These are phyloP conservation scores for Musa troglodytarum DNA, from an alignment of 176 grass and related monocot species.

Conservation along the genomic window DNA sequence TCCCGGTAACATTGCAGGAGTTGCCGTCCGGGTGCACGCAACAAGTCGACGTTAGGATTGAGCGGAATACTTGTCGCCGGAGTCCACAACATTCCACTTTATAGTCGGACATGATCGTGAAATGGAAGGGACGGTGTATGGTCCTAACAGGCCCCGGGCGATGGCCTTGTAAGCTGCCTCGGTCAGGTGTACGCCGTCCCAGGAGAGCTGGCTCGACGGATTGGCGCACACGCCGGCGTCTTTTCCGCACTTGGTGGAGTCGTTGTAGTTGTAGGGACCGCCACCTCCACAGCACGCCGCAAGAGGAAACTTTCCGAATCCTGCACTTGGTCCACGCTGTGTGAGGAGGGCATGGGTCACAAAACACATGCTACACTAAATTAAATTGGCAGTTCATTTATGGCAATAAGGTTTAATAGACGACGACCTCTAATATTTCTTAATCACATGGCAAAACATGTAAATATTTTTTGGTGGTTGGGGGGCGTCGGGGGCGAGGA, in stretches of 20 bases:
- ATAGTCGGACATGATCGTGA: not conserved
- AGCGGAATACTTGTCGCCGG: too few species aligned
- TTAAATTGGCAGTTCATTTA: too few species aligned
- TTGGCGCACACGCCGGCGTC: not conserved
- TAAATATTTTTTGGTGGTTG: too few species aligned
- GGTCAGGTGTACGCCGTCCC: conserved; percentile 3
- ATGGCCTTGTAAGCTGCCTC: not conserved
- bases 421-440: too few species aligned
- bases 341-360: not conserved
- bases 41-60: too few species aligned
- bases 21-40: too few species aligned
- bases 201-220: not conserved
- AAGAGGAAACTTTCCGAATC: conserved; percentile 41
- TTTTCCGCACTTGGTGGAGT: not conserved
- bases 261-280: conserved; percentile 27
- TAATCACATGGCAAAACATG: too few species aligned
- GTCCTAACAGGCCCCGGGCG: not conserved
- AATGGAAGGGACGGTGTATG: not conserved
- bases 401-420: too few species aligned
- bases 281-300: conserved; percentile 56
- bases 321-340: conserved; percentile 21
- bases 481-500: too few species aligned
- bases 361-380: too few species aligned
- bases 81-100: too few species aligned
- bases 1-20: too few species aligned